A percentile compares a stretch with the other conserved stretches of the same genome.
These are phyloP conservation scores for Curvularia sp. DNA, from an alignment of 2,329 filamentous ascomycete species.

Conservation along the genomic window DNA sequence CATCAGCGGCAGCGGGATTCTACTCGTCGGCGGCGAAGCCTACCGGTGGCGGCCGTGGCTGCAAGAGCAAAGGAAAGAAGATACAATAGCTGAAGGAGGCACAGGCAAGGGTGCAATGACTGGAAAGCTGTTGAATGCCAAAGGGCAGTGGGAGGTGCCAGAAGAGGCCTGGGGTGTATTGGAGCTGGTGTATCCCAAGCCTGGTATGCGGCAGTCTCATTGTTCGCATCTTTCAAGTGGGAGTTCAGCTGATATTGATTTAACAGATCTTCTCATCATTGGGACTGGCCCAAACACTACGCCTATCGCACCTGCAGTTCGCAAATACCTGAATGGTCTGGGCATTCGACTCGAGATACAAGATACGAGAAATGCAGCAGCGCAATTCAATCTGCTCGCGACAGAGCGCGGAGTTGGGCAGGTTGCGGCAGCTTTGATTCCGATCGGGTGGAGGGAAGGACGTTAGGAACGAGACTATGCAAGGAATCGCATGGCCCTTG, in stretches of 20 bases:
- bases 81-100: conserved; percentile 26
- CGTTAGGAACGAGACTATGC: conserved; percentile 14
- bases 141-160: conserved; percentile 81
- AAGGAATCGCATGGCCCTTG: not conserved
- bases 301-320: conserved; percentile 78
- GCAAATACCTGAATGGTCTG: conserved; percentile 73
- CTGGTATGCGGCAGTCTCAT: conserved; percentile 65
- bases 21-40: conserved; percentile 85
- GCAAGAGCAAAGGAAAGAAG: conserved; percentile 47
- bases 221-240: not conserved
- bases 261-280: conserved; percentile 82
- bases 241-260: conserved; percentile 22
- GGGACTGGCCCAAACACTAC: conserved; percentile 79
- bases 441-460: conserved; percentile 77
- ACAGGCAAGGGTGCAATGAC: conserved; percentile 47
- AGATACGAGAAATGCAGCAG: conserved; percentile 91
- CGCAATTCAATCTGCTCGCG: conserved; percentile 94
- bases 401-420: conserved; percentile 87
- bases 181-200: conserved; percentile 83
- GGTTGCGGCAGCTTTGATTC: conserved; percentile 86
- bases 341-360: conserved; percentile 87
- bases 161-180: conserved; percentile 76
- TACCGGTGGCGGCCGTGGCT: conserved; percentile 90
- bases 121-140: conserved; percentile 69
- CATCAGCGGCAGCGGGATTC: conserved; percentile 71